Evolutionary conservation across 805 yeast species (phyloP), one percentile per base, ranked within the genome.

Genomic region (Saccharomycopsis synnaedendra): DNA sequence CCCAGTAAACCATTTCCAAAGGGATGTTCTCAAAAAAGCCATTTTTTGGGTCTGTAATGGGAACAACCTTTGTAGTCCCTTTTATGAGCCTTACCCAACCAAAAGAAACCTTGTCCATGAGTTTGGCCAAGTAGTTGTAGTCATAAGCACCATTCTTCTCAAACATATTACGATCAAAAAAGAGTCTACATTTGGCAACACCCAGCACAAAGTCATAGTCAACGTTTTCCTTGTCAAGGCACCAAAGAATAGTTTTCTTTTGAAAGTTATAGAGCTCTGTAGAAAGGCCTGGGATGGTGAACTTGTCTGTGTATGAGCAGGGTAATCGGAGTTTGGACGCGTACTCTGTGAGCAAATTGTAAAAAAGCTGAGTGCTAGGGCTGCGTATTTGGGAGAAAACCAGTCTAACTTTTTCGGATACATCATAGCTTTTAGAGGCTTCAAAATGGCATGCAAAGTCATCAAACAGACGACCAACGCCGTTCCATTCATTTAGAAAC

Each of bases 241-340:
- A 61, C 87, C 87, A 80, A 11, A 64, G 60, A 1, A 80, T 68
- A 3, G 83, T 70, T 40, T 68, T 71, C 4, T 65, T 66, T 58
- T 80, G 87, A 51, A 78, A 80, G 3, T 63, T 62, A 30, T 75
- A 57, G 5, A 76, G 59, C 9, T 63, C 62, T 0, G 76, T 66
- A 6, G 66, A 70, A 4, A 76, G 57, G 37, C 69, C 74, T 0
- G 74, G 40, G 32, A 50, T 35, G 4, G 5, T 5, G 4, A 46
- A 9, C 8, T 38, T 9, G 28, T 49, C 36, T 19, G 9, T 35
- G 27, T 34, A 33, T 4, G 27, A 11, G 5, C 37, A 39, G 29
- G 50, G 46, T 9, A 42, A 6, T 32, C 30, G 42, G 11, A 46
- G 39, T 38, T 36, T 49, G 32, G 48, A 41, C 4, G 52, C 50